phyloP scores from a whole-genome alignment of 202 grass and related monocot genomes.

The Dendrocalamus latiflorus region DNA sequence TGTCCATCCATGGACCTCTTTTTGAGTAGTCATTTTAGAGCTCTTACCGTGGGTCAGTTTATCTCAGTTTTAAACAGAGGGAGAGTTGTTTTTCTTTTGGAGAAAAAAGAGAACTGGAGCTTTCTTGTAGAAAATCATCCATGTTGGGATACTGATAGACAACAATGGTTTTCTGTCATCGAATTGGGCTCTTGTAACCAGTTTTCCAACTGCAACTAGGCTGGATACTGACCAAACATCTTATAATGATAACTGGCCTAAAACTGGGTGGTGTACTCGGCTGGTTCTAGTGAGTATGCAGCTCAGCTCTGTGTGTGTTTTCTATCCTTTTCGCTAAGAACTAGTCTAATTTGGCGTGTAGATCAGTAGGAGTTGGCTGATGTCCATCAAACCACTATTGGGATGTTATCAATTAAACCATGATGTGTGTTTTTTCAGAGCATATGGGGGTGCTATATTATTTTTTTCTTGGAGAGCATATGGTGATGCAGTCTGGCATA shows the following conservation, averaged over 20 bases:
- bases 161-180: not conserved
- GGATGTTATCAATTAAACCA: not conserved
- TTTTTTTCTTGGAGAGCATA: not conserved
- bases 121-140: not conserved
- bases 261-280: not conserved
- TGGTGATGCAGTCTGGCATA: not conserved
- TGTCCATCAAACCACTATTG: not conserved
- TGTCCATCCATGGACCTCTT: not conserved
- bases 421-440: not conserved
- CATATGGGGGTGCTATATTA: not conserved
- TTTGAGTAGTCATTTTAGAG: not conserved
- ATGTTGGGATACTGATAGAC: not conserved
- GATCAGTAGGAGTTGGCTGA: constrained; percentile 14
- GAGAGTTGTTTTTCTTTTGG: not conserved
- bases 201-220: not conserved
- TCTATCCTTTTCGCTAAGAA: not conserved
- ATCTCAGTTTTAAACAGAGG: not conserved
- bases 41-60: not conserved
- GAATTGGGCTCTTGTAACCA: not conserved
- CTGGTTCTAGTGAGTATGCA: not conserved
- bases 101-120: not conserved
- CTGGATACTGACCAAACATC: not conserved
- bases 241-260: not conserved
- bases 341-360: not conserved
- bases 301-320: not conserved